Evolutionary conservation across 108 stramenopile species (phyloP).

Genomic region (Fistulifera pelliculosa): DNA sequence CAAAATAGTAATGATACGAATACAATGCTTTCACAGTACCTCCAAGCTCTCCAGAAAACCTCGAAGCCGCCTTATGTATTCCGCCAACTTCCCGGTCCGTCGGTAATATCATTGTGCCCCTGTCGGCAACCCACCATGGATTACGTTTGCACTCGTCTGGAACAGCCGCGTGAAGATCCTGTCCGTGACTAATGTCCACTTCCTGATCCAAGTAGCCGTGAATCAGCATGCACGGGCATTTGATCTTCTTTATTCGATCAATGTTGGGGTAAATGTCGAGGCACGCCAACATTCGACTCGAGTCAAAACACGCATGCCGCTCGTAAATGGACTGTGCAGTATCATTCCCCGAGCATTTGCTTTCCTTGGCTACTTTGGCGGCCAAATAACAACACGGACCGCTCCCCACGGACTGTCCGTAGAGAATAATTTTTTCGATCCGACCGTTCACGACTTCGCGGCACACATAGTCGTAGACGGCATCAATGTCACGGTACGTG

Average conservation of each 20-base stretch:
- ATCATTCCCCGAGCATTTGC: slow-evolving; percentile 63
- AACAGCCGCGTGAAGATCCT: slow-evolving; percentile 59
- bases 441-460: slow-evolving; percentile 28
- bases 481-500: slow-evolving; percentile 76
- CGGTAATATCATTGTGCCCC: slow-evolving; percentile 87
- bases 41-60: slow-evolving; percentile 48
- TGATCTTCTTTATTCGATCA: slow-evolving; percentile 62
- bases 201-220: slow-evolving; percentile 82
- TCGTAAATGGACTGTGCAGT: slow-evolving; percentile 77
- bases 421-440: slow-evolving; percentile 56
- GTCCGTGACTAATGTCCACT: slow-evolving; percentile 66
- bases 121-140: slow-evolving; percentile 82
- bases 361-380: slow-evolving; percentile 16
- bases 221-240: slow-evolving; percentile 77
- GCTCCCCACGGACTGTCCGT: slow-evolving; percentile 85
- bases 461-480: slow-evolving; percentile 65
- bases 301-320: slow-evolving; percentile 83
- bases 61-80: slow-evolving; percentile 60
- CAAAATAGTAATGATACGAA: neutral
- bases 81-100: slow-evolving; percentile 60
- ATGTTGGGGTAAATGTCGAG: slow-evolving; percentile 88
- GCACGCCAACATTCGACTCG: slow-evolving; percentile 62
- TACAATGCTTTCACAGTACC: neutral
- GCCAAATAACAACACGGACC: slow-evolving; percentile 79
- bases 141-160: slow-evolving; percentile 53